Base-by-base conservation (phyloP, 208 protist genomes). In the Vickermania spadyakhi region DNA sequence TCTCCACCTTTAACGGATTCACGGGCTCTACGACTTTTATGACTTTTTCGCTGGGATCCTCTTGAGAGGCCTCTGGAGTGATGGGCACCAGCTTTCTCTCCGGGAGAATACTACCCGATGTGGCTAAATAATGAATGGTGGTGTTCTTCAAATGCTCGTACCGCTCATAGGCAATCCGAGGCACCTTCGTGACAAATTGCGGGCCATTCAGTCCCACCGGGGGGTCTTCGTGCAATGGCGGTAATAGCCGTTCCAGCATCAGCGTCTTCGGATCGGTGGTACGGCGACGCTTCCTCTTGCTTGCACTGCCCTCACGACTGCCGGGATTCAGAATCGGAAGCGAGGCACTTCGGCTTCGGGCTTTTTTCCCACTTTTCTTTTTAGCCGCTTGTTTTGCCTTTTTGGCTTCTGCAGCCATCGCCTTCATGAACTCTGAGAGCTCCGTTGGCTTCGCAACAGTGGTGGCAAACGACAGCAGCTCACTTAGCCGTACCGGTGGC, bases 161-260 rank as follows among this genome's bases (percentile, higher is more conserved):
- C 13, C 54, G 52, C 27, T 62, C 30, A 30, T 53, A 67, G 55
- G 62, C 62, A 5, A 53, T 52, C 29, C 30, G 31, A 13, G 62
- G 56, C 28, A 67, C 22, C 23, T 55, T 31, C 3, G 62, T 67
- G 5, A 64, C 21, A 25, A 60, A 29, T 21, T 26, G 51, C 21
- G 25, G 18, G 11, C 55, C 14, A 41, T 29, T 14, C 11, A 22
- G 7, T 11, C 13, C 55, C 18, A 14, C 25, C 18, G 13, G n/a
- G 5, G 18, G n/a, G 22, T 42, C 55, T 23, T 55, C 25, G 51
- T 55, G 13, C n/a, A 28, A 7, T 11, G 13, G 13, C 21, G 13
- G 13, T 7, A 28, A 28, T 18, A 45, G 36, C 36, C 36, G 36
- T 18, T 45, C 36, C 36, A 45, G 36, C 36, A 45, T 45, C 36